Base-by-base conservation (phyloP, 2,329 filamentous ascomycete genomes). In the Sclerotinia subarctica region DNA sequence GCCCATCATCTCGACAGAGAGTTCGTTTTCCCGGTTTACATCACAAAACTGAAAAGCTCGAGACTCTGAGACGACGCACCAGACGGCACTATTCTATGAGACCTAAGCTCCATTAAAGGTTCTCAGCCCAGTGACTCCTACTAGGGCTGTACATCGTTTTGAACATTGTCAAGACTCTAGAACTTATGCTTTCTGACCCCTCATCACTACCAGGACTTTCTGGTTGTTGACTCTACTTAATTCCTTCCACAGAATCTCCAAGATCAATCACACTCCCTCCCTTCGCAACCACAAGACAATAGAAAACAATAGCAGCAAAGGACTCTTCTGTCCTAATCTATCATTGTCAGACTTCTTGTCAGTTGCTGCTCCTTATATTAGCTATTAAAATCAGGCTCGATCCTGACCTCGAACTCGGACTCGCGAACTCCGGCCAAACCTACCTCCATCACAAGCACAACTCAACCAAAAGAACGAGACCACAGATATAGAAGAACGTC, bases 211-310 rank as follows among this genome's bases (percentile, higher is more conserved):
- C 58, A 68, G 66, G 56, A 49, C 66, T 38, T 42, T 64, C 51
- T 68, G 66, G 66, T 64, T 64, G 26, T 58, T 47, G 26, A n/a
- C 21, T 57, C n/a, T 49, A 46, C 24, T 44, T 44, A n/a, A n/a
- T n/a, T 35, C 32, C 51, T 64, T 56, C 11, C 32, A 53, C 49
- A 15, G 3, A 32, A 49, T 56, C 26, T 54, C 29, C 35, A 32
- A 56, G 44, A 44, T n/a, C 62, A 2, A 35, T 17, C 32, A 38
- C 46, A 10, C 15, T 21, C 32, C 38, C 15, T n/a, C 26, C 15
- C 21, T 51, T 62, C 44, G 21, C 29, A 26, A 24, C n/a, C 29
- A 51, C 59, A 42, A 38, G 21, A 62, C 59, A 35, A 35, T 15
- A 60, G 21, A 62, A 49, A 62, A 13, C 29, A 62, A 38, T 32